These are phyloP conservation scores for Aspergillus candidus DNA, from an alignment of 2,329 filamentous ascomycete genomes.

Conservation along the genomic window DNA sequence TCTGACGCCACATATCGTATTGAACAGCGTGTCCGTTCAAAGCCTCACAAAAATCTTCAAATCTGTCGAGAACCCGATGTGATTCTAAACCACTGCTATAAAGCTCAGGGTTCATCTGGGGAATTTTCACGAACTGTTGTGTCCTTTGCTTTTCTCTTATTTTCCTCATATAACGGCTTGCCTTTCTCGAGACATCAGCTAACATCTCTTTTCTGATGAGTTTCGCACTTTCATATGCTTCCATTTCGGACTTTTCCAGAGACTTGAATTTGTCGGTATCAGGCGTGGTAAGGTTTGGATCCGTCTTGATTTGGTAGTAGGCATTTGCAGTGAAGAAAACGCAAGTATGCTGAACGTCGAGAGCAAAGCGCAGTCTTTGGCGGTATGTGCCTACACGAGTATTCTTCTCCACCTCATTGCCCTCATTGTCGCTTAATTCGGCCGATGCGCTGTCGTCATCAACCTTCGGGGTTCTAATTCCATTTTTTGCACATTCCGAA, in stretches of 20 bases:
- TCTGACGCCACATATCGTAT: slow-evolving; percentile 68
- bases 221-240: slow-evolving; percentile 74
- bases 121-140: slow-evolving; percentile 57
- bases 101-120: slow-evolving; percentile 50
- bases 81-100: slow-evolving; percentile 67
- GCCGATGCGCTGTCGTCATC: slow-evolving; percentile 13
- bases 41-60: slow-evolving; percentile 58
- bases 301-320: slow-evolving; percentile 74
- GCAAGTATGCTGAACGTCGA: slow-evolving; percentile 76
- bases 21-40: slow-evolving; percentile 67
- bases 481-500: slow-evolving; percentile 35
- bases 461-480: slow-evolving; percentile 17
- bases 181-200: slow-evolving; percentile 51
- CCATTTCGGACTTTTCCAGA: slow-evolving; percentile 64
- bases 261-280: slow-evolving; percentile 61
- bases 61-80: slow-evolving; percentile 56
- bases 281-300: slow-evolving; percentile 57
- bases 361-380: slow-evolving; percentile 61
- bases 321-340: slow-evolving; percentile 81
- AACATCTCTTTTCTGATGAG: slow-evolving; percentile 70
- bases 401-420: slow-evolving; percentile 36
- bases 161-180: slow-evolving; percentile 57
- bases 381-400: slow-evolving; percentile 53
- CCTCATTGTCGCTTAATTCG: slow-evolving; percentile 31
- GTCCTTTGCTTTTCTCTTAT: slow-evolving; percentile 50